These are phyloP conservation scores for Areca catechu DNA, from an alignment of 176 grass and related monocot species.

Conservation along the genomic window DNA sequence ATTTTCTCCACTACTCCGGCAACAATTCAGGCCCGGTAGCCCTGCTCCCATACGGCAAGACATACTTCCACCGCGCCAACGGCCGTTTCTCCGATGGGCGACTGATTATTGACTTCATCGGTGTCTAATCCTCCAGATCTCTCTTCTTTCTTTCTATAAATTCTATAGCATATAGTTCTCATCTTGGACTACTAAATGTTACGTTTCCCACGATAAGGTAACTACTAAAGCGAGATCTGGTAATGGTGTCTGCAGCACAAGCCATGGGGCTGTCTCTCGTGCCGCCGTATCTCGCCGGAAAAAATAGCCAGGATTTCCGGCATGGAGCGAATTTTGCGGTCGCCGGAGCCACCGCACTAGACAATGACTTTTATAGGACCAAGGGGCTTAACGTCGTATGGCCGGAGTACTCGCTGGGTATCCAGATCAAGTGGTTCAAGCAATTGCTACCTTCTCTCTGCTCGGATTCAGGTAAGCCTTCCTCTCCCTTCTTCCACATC, in stretches of 20 bases:
- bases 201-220: too few relatives aligned
- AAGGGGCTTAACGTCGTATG: slow-evolving; percentile 20
- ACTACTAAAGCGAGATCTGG: background rate
- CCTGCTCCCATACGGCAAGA: slow-evolving; percentile 47
- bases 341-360: slow-evolving; percentile 26
- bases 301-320: slow-evolving; percentile 21
- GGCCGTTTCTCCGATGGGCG: slow-evolving; percentile 47
- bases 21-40: background rate
- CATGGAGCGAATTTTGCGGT: slow-evolving; percentile 55
- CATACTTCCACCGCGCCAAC: slow-evolving; percentile 34
- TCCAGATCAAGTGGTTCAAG: slow-evolving; percentile 40
- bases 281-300: slow-evolving; percentile 27
- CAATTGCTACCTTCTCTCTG: slow-evolving; percentile 29
- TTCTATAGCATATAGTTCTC: too few relatives aligned
- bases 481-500: too few relatives aligned
- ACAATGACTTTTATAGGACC: slow-evolving; percentile 22
- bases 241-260: slow-evolving; percentile 38
- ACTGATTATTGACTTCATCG: slow-evolving; percentile 53
- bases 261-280: slow-evolving; percentile 30
- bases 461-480: background rate
- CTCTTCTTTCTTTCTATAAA: too few relatives aligned
- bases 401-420: slow-evolving; percentile 11
- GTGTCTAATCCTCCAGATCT: slow-evolving; percentile 13
- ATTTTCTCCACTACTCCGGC: slow-evolving; percentile 15
- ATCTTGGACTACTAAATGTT: slow-evolving; percentile 1